These are phyloP conservation scores for Adansonia digitata DNA, from an alignment of 345 rosid species.

Conservation along the genomic window DNA sequence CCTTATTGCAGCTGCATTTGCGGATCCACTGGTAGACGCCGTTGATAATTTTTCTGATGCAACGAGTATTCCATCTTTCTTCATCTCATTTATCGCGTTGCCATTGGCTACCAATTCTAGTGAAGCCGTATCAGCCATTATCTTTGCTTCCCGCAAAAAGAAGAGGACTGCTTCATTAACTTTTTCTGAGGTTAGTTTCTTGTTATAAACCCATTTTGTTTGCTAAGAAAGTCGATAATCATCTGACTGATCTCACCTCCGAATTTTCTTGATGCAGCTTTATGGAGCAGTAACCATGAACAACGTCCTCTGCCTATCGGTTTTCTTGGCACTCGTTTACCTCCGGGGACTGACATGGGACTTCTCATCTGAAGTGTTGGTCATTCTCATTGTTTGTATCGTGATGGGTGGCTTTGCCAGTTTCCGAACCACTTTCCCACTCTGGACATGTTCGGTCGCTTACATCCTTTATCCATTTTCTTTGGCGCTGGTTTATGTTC, in stretches of 20 bases:
- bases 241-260: background rate
- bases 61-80: slow-evolving; percentile 87
- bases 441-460: slow-evolving; percentile 76
- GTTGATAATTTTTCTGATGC: slow-evolving; percentile 84
- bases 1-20: slow-evolving; percentile 78
- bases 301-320: slow-evolving; percentile 83
- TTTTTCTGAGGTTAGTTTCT: slow-evolving; percentile 71
- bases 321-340: slow-evolving; percentile 83
- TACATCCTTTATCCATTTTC: slow-evolving; percentile 78
- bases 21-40: slow-evolving; percentile 92
- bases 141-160: slow-evolving; percentile 78
- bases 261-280: slow-evolving; percentile 47
- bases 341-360: slow-evolving; percentile 79
- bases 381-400: slow-evolving; percentile 72
- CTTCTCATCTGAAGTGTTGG: slow-evolving; percentile 90
- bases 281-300: slow-evolving; percentile 93
- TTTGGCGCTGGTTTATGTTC: slow-evolving; percentile 75
- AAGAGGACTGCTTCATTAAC: slow-evolving; percentile 77
- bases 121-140: slow-evolving; percentile 91
- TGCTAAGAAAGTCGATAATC: background rate
- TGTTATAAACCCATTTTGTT: background rate
- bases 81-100: slow-evolving; percentile 84
- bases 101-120: slow-evolving; percentile 85
- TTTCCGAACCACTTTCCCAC: slow-evolving; percentile 81
- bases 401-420: slow-evolving; percentile 83